Evolutionary conservation across 2,329 filamentous ascomycete species (phyloP).

Genomic region (Ophiostoma montium): DNA sequence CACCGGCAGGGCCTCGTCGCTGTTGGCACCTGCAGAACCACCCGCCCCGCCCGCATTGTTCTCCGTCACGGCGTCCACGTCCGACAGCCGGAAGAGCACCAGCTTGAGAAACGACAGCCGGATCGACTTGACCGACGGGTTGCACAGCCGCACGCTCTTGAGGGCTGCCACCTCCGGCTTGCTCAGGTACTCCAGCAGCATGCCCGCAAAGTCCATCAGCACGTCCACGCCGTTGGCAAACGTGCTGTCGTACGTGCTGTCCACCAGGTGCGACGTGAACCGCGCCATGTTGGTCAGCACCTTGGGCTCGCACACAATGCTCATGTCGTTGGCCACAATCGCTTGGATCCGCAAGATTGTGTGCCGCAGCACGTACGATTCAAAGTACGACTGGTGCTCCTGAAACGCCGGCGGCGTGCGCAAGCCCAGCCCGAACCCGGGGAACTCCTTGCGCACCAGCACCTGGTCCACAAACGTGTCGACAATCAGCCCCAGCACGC

Average conservation of each 20-base stretch:
- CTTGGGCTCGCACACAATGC: constrained; percentile 63
- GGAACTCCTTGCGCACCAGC: constrained; percentile 75
- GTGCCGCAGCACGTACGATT: constrained; percentile 72
- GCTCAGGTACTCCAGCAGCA: constrained; percentile 77
- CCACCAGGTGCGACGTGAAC: constrained; percentile 66
- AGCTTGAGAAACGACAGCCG: constrained; percentile 65
- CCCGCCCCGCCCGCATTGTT: constrained; percentile 20
- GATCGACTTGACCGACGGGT: constrained; percentile 64
- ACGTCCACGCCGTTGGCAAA: constrained; percentile 78
- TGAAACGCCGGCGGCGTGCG: constrained; percentile 87
- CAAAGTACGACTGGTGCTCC: constrained; percentile 90
- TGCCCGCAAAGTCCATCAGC: constrained; percentile 74
- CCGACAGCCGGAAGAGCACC: constrained; percentile 67
- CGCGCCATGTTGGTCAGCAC: constrained; percentile 77
- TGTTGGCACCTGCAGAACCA: too few relatives aligned
- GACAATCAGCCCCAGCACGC: constrained; percentile 62
- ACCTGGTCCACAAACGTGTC: constrained; percentile 77
- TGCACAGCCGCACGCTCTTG: constrained; percentile 86
- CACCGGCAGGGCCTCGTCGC: constrained; percentile 52
- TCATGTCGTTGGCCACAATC: constrained; percentile 56
- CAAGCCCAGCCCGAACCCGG: constrained; percentile 69
- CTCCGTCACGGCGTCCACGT: constrained; percentile 49
- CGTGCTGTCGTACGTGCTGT: constrained; percentile 92
- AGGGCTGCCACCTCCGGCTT: constrained; percentile 64
- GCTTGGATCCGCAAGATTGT: constrained; percentile 58